Conservation (phyloP, 1,139 yeast genomes). For the Hemisphaericaspora lyxosophila region DNA sequence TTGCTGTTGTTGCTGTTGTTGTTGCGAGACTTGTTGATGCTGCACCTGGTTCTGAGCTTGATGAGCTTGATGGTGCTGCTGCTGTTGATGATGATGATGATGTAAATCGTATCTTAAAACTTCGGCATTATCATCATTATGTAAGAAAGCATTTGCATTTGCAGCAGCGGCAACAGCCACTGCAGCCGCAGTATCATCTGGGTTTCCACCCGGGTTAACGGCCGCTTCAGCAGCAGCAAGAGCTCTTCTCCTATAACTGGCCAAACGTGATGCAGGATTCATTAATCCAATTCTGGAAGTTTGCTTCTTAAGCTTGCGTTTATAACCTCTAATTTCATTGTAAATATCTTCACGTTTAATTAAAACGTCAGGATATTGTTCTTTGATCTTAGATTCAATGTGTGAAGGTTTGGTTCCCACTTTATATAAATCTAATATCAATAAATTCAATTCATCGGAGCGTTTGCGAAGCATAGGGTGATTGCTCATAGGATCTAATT, state of each 20-base stretch:
- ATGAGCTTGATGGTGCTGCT: conserved; percentile 2
- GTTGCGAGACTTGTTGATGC: conserved; percentile 9
- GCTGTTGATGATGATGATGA: conserved; percentile 10
- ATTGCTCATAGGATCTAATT: conserved; percentile 54
- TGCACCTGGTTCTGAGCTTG: conserved; percentile 7
- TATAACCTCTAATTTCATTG: conserved; percentile 59
- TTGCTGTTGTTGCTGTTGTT: conserved; percentile 26
- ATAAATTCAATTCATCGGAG: conserved; percentile 51
- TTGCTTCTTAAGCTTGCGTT: conserved; percentile 51
- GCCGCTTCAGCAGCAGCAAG: conserved; percentile 15
- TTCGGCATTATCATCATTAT: conserved; percentile 26
- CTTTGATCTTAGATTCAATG: conserved; percentile 53
- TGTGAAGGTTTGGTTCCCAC: conserved; percentile 60
- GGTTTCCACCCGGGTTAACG: conserved; percentile 7
- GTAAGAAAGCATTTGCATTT: conserved; percentile 33
- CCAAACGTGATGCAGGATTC: conserved; percentile 21
- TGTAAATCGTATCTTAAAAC: conserved; percentile 8
- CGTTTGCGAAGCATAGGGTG: conserved; percentile 61
- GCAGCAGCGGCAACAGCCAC: conserved; percentile 20
- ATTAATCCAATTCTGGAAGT: conserved; percentile 22
- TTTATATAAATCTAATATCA: conserved; percentile 53
- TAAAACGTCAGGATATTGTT: conserved; percentile 54
- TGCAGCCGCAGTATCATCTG: conserved; percentile 11
- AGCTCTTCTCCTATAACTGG: conserved; percentile 15
- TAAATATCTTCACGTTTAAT: conserved; percentile 59